phyloP scores from a whole-genome alignment of 768 basidiomycete species.

The Dentipellis sp. region DNA sequence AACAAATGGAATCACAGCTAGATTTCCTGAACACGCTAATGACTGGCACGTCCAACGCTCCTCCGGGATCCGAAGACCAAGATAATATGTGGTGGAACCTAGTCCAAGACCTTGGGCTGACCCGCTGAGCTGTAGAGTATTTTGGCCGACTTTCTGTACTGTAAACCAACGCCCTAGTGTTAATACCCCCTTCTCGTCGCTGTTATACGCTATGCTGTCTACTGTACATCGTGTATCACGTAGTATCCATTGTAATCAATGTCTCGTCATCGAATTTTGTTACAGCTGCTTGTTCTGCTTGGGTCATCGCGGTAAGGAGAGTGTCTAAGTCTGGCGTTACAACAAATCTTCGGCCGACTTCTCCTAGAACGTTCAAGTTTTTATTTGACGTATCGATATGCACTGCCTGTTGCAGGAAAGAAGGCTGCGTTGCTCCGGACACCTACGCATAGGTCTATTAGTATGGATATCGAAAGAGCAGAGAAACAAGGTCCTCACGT shows the following conservation, averaged over 20 bases:
- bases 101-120: constrained; percentile 21
- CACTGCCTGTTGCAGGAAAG: constrained; percentile 84
- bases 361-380: constrained; percentile 66
- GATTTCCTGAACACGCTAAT: too few relatives aligned
- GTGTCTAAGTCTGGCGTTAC: constrained; percentile 78
- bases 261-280: constrained; percentile 30
- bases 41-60: too few relatives aligned
- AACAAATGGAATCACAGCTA: too few relatives aligned
- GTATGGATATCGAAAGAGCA: not conserved
- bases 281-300: constrained; percentile 29
- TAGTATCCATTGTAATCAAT: constrained; percentile 47
- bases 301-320: constrained; percentile 58
- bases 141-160: too few relatives aligned
- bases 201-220: not conserved
- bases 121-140: too few relatives aligned
- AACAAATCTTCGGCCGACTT: constrained; percentile 77
- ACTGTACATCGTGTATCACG: constrained; percentile 3
- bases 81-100: constrained; percentile 33
- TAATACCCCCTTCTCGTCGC: not conserved
- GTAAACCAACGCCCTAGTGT: too few relatives aligned
- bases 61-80: constrained; percentile 10
- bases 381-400: constrained; percentile 55
- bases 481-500: constrained; percentile 40
- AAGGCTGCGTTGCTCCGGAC: constrained; percentile 71
- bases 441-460: constrained; percentile 37